Evolutionary conservation across 768 basidiomycete species (phyloP), one percentile per base, ranked within the genome.

Genomic region (Lactarius sp.): DNA sequence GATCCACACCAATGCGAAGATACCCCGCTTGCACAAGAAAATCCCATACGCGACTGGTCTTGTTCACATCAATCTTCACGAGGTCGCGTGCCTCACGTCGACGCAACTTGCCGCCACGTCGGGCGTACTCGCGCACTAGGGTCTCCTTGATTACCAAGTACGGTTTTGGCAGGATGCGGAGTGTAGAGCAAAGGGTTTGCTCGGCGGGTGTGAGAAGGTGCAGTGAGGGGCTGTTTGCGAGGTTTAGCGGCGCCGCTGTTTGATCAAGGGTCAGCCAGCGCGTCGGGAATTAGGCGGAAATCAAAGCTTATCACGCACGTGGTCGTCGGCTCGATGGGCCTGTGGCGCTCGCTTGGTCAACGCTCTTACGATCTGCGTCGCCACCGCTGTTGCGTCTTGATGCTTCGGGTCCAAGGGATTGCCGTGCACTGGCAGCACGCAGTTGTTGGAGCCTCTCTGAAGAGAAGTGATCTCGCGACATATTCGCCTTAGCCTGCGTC

Each of bases 141-240:
- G 90, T 92, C 74, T 97, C 94, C 73, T 99, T 99, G 77, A 98
- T 91, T 64, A 90, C 85, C 56, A 99, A 85, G 73, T 97, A 99
- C 0, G 97, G 94, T 71, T 93, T 92, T 0, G 97, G 96, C 20
- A 97, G 81, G 62, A 99, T 94, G 6, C 94, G 88, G 36, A 98
- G 81, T 60, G 84, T 81, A 2, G 93, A 90, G 73, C 97, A 98
- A 22, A 98, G 85, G 0, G 81, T 78, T 73, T 94, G 92, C 75
- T 99, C 96, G 34, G 85, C 86, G 12, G 86, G 81, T 1, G 92
- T 90, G 68, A 99, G 88, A 9, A 99, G 82, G 71, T 98, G 92
- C 6, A 98, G 77, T 0, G 90, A 92, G 0, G 90, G 88, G 67
- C 92, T 88, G 71, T 94, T 94, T 39, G 94, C 88, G 62, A 98